Evolutionary conservation across 1,284 basidiomycete species (phyloP), one percentile per base, ranked within the genome.

Genomic region (Irpex sp.): DNA sequence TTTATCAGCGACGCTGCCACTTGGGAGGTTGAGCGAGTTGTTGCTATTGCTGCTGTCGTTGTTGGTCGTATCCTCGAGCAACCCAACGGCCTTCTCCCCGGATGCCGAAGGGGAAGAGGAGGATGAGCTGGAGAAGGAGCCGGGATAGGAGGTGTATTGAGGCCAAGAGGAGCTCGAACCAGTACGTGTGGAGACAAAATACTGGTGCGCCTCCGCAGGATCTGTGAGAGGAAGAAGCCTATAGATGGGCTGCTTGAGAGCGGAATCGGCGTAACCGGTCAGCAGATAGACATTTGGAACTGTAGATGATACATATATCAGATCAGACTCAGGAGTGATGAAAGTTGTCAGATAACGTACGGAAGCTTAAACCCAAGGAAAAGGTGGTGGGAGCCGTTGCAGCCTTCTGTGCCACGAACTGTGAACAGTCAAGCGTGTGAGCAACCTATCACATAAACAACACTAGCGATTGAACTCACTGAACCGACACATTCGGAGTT

Each of bases 1-100:
- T 69, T 71, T 57, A 54, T 66, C 60, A 4, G 54, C 62, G 50
- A 67, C 54, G 61, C 62, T 63, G 57, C 63, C 65, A 47, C 57
- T 53, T 4, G 61, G 61, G 6, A n/a, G 47, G 57, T 63, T 63
- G 13, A 36, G 35, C 35, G 59, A 55, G 26, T 47, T 46, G 46
- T 59, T 47, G 36, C 31, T 46, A 26, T 59, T 47, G 36, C 49
- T 60, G 49, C 6, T 37, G n/a, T 54, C 26, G 50, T 54, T 19
- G 51, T 51, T 31, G 50, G 21, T 8, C 5, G 31, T n/a, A 49
- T 54, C 26, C 11, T 33, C 50, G 26, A 53, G 59, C 8, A 60
- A 51, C 1, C 31, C 33, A 50, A 19, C 33, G n/a, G 59, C 36
- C 9, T 26, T 55, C 53, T 8, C 19, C 1, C 39, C 39, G 15